Base-by-base conservation (phyloP, 768 basidiomycete genomes). In the Coprinellus aureogranulatus region DNA sequence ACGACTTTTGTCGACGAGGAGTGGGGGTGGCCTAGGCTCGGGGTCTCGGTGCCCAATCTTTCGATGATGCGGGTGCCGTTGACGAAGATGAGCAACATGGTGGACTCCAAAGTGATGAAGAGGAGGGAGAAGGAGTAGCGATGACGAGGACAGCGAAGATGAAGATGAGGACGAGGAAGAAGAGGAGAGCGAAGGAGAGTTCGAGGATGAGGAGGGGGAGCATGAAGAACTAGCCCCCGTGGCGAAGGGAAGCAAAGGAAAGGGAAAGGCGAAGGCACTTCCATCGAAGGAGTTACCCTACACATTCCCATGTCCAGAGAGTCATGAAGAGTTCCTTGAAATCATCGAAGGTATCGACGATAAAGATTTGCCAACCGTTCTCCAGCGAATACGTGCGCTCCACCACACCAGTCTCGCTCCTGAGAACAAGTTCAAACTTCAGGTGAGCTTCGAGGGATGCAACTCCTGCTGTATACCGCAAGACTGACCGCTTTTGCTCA, bases 391-490 rank as follows among this genome's bases (percentile, higher is more conserved):
- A 46, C 84, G 95, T 11, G 82, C 92, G 0, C 74, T 98, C 8
- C 87, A 97, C 67, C 97, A 99, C 67, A 90, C 95, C 1, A 96
- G 92, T 66, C 77, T 98, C n/a, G 87, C 84, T 1, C 84, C 88
- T 20, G 94, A 91, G 20, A 98, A 99, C 76, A 97, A 94, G 67
- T 80, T 83, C 68, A 97, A 91, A 73, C 77, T 98, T 22, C 92
- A 96, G 84, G 95, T 92, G 61, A 51, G 79, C 68, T 34, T n/a
- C n/a, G n/a, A n/a, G n/a, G n/a, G n/a, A 34, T 34, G 6, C 34
- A 14, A 34, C 8, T 34, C 34, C 25, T 37, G 18, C 27, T 16
- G 27, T 22, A 53, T 26, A 22, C 53, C 26, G 50, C 31, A n/a
- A 22, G 52, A 54, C n/a, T 40, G 30, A 51, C 31, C 23, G 63